Percentiles rank a stretch among this genome's conserved stretches.
Conservation (phyloP, 108 stramenopile species). For the Schizochytrium sp. region DNA sequence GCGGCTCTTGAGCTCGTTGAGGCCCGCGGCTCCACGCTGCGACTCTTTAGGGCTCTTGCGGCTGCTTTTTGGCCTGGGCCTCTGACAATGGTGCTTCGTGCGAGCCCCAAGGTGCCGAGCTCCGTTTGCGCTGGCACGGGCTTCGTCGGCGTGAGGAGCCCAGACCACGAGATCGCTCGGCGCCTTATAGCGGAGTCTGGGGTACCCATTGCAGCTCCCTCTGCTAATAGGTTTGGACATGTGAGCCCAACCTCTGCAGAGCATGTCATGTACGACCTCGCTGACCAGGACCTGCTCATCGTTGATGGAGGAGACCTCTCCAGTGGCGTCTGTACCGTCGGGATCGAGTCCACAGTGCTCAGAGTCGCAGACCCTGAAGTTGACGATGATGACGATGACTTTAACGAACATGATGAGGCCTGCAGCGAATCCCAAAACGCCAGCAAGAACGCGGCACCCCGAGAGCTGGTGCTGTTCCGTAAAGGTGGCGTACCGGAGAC, state of each 20-base stretch:
- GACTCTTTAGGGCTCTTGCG: constrained; percentile 18
- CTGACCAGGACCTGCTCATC: constrained; percentile 81
- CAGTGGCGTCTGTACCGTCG: constrained; percentile 67
- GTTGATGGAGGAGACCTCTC: constrained; percentile 64
- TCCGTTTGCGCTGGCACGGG: constrained; percentile 80
- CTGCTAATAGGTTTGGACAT: constrained; percentile 97
- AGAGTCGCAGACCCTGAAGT: constrained; percentile 62
- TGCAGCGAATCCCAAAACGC: not conserved
- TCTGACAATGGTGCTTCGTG: constrained; percentile 87
- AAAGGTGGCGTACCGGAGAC: constrained; percentile 64
- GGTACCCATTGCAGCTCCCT: constrained; percentile 96
- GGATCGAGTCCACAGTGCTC: constrained; percentile 81
- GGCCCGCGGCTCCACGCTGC: constrained; percentile 6
- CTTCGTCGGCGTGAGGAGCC: constrained; percentile 94
- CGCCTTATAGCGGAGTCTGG: constrained; percentile 81
- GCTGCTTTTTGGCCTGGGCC: constrained; percentile 85
- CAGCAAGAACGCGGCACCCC: not conserved
- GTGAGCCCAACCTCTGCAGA: constrained; percentile 90
- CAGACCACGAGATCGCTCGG: constrained; percentile 87
- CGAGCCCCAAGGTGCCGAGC: constrained; percentile 76
- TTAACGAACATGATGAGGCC: not conserved
- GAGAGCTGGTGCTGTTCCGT: constrained; percentile 64
- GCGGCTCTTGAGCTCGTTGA: constrained; percentile 81
- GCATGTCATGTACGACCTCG: constrained; percentile 95
- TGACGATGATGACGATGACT: not conserved